phyloP scores from a whole-genome alignment of 2,329 filamentous ascomycete genomes.

The Tolypocladium cylindrosporum region DNA sequence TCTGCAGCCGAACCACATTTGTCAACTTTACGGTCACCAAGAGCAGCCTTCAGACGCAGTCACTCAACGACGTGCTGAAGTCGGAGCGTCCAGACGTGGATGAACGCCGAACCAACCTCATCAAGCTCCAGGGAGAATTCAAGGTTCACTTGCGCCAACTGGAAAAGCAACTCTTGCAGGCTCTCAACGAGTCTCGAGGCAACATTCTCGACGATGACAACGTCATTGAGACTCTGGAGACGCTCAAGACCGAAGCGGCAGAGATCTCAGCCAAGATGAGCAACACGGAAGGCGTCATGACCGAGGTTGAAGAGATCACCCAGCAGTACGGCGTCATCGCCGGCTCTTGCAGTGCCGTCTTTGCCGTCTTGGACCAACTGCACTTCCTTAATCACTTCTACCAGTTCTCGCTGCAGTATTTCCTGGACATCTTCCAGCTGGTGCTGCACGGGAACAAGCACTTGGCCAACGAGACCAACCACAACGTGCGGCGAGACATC shows the following conservation, averaged over 20 bases:
- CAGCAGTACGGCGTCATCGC: slow-evolving; percentile 90
- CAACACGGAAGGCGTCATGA: slow-evolving; percentile 96
- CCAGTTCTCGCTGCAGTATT: slow-evolving; percentile 97
- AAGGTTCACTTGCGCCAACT: slow-evolving; percentile 94
- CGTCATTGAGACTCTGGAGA: slow-evolving; percentile 95
- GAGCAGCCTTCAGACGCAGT: slow-evolving; percentile 96
- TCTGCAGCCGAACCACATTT: slow-evolving; percentile 96
- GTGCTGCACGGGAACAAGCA: slow-evolving; percentile 76
- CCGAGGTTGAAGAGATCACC: slow-evolving; percentile 92
- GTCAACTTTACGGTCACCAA: slow-evolving; percentile 99
- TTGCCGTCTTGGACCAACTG: slow-evolving; percentile 90
- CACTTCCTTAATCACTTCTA: slow-evolving; percentile 99
- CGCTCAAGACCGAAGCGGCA: slow-evolving; percentile 91
- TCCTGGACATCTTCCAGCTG: slow-evolving; percentile 92
- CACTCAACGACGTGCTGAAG: slow-evolving; percentile 93
- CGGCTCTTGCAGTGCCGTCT: slow-evolving; percentile 90
- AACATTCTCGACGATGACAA: slow-evolving; percentile 98
- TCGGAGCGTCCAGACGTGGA: slow-evolving; percentile 96
- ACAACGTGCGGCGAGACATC: slow-evolving; percentile 72
- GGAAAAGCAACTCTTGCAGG: slow-evolving; percentile 87
- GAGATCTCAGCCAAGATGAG: slow-evolving; percentile 95
- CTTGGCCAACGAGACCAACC: slow-evolving; percentile 59
- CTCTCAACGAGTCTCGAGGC: slow-evolving; percentile 91
- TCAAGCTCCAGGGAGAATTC: slow-evolving; percentile 98
- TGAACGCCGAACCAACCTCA: slow-evolving; percentile 89